Evolutionary conservation across 768 basidiomycete species (phyloP), one percentile per base, ranked within the genome.

Genomic region (Hericium coralloides): DNA sequence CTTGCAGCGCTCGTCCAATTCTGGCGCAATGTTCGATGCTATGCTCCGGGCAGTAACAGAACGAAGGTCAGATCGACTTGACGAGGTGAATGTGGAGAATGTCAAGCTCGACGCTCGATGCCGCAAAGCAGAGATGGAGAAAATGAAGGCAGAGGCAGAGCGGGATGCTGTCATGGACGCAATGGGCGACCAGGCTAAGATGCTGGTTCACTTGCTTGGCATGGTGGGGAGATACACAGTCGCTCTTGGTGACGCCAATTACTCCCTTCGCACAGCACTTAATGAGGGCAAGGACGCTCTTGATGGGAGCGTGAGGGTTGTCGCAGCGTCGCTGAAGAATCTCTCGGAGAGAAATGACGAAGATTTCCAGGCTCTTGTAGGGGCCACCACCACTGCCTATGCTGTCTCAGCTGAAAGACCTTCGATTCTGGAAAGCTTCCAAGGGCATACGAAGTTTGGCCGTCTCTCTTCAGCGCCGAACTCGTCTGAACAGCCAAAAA

Each of bases 21-120:
- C 89, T 4, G 77, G 74, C 59, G 82, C 85, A 36, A 87, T 93
- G 79, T 91, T 93, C 65, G 89, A 91, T 49, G 91, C 89, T 15
- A 89, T 87, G 38, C 79, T 93, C 66, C 82, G 87, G n/a, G 89
- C 89, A 15, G 84, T 85, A 51, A 82, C 85, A 37, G 88, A 94
- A 65, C 76, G 92, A 55, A 83, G 79, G 59, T 88, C 85, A 4
- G 89, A 91, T 60, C 84, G 83, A 62, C 71, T 92, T 38, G 92
- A 92, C 65, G 87, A 91, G 25, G 64, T 79, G 39, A 80, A 77
- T 63, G 67, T 83, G 23, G 85, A 89, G 58, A 86, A 81, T 60
- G 73, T 94, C 64, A 86, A 83, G 65, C 76, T 87, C 22, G 85
- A 89, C 58, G 84, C 84, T 1, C 73, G 76, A 52, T 79, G 76